Conservation (phyloP, 139 green algal species). For the Eudorina sp. region DNA sequence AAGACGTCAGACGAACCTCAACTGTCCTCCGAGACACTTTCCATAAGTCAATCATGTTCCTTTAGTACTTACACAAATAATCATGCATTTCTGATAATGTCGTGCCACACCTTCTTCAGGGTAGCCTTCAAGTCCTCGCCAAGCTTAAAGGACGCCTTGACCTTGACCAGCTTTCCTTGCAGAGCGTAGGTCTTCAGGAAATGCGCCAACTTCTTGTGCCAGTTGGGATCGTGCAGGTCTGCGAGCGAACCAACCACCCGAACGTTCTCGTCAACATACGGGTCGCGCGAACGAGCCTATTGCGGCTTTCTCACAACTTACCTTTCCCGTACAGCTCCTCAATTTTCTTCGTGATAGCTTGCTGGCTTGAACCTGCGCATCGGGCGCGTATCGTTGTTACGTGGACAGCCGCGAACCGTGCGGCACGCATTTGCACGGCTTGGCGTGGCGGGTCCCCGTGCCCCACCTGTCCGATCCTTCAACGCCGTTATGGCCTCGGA, state of each 20-base stretch:
- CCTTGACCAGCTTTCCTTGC: constrained; percentile 75
- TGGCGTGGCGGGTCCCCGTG: too few relatives aligned
- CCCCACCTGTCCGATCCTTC: constrained; percentile 84
- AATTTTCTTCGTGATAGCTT: constrained; percentile 25
- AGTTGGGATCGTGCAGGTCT: constrained; percentile 48
- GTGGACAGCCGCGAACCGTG: background rate
- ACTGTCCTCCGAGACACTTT: too few relatives aligned
- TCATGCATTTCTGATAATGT: too few relatives aligned
- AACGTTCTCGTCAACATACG: background rate
- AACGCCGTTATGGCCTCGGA: constrained; percentile 75
- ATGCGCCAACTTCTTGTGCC: constrained; percentile 64
- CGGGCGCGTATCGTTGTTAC: background rate
- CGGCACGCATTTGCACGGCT: too few relatives aligned
- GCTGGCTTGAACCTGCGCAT: background rate
- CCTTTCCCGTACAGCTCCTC: background rate
- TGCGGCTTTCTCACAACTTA: background rate
- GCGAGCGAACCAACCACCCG: background rate
- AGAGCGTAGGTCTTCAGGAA: constrained; percentile 65
- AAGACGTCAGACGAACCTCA: too few relatives aligned
- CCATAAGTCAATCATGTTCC: too few relatives aligned
- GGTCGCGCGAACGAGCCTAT: background rate
- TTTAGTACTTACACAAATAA: too few relatives aligned
- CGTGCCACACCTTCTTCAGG: too few relatives aligned
- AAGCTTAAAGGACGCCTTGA: constrained; percentile 83
- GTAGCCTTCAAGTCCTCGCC: background rate